Evolutionary conservation across 768 basidiomycete genomes (phyloP).

Genomic region (Macrolepiota fuliginosa): DNA sequence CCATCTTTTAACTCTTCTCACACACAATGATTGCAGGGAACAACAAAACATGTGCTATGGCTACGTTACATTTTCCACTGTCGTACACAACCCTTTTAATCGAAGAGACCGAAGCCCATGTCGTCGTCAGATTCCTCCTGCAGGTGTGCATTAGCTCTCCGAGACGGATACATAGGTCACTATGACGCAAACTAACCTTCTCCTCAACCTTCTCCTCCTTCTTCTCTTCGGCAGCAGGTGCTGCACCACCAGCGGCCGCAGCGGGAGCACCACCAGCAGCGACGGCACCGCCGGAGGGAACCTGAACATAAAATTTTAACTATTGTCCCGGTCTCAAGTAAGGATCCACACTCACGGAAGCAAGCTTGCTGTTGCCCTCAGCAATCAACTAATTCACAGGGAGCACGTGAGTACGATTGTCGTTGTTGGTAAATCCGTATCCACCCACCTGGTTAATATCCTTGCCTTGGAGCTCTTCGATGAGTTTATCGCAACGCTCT

Average conservation of each 20-base stretch:
- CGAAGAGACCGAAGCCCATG: constrained; percentile 99
- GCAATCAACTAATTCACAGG: constrained; percentile 69
- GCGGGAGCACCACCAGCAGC: constrained; percentile 54
- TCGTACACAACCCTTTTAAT: constrained; percentile 46
- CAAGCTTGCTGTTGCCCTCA: constrained; percentile 89
- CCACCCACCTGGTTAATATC: constrained; percentile 70
- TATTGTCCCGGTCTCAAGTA: neutral
- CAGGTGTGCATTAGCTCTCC: constrained; percentile 12
- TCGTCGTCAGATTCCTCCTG: constrained; percentile 96
- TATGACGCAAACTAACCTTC: constrained; percentile 51
- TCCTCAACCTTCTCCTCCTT: constrained; percentile 90
- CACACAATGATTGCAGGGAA: neutral
- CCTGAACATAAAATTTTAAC: constrained; percentile 32
- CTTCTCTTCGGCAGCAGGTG: constrained; percentile 70
- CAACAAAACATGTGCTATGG: neutral
- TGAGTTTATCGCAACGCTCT: constrained; percentile 73
- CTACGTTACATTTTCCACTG: neutral
- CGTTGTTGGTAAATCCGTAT: neutral
- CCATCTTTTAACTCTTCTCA: neutral
- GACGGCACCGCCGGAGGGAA: constrained; percentile 90
- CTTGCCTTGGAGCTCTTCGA: constrained; percentile 91
- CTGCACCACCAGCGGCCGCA: constrained; percentile 53
- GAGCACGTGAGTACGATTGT: constrained; percentile 7
- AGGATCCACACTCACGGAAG: constrained; percentile 62
- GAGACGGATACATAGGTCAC: neutral